These are phyloP conservation scores for Exidia glandulosa DNA, from an alignment of 768 basidiomycete genomes.

Conservation along the genomic window DNA sequence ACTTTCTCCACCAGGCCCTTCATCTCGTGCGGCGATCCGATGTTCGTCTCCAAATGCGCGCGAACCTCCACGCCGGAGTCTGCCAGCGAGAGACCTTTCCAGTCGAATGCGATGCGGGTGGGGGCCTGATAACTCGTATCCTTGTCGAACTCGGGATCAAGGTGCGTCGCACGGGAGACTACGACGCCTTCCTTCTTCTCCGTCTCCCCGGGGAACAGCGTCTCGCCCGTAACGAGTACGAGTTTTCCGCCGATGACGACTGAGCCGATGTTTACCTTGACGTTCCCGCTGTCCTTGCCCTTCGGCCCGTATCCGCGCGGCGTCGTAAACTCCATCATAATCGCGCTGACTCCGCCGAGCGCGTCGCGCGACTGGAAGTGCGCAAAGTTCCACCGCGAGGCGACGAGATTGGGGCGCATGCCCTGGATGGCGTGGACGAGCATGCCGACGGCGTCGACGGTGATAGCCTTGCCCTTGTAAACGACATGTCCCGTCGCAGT, in stretches of 20 bases:
- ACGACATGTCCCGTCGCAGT: constrained; percentile 56
- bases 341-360: constrained; percentile 60
- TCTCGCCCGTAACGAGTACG: constrained; percentile 67
- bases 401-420: constrained; percentile 92
- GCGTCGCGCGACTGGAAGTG: constrained; percentile 73
- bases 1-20: constrained; percentile 85
- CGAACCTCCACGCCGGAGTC: constrained; percentile 42
- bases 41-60: constrained; percentile 43
- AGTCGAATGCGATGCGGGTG: constrained; percentile 54
- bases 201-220: constrained; percentile 46
- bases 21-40: constrained; percentile 46
- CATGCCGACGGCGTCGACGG: constrained; percentile 62
- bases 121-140: constrained; percentile 80
- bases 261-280: constrained; percentile 76
- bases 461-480: constrained; percentile 46
- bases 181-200: constrained; percentile 31
- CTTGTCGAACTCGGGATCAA: constrained; percentile 48
- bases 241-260: constrained; percentile 74
- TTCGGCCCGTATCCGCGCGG: constrained; percentile 65
- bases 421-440: constrained; percentile 96
- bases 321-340: constrained; percentile 96
- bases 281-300: constrained; percentile 71
- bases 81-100: constrained; percentile 62
- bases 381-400: constrained; percentile 90
- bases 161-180: constrained; percentile 56